phyloP scores from a whole-genome alignment of 2,329 filamentous ascomycete species.

The Fusarium mexicanum region DNA sequence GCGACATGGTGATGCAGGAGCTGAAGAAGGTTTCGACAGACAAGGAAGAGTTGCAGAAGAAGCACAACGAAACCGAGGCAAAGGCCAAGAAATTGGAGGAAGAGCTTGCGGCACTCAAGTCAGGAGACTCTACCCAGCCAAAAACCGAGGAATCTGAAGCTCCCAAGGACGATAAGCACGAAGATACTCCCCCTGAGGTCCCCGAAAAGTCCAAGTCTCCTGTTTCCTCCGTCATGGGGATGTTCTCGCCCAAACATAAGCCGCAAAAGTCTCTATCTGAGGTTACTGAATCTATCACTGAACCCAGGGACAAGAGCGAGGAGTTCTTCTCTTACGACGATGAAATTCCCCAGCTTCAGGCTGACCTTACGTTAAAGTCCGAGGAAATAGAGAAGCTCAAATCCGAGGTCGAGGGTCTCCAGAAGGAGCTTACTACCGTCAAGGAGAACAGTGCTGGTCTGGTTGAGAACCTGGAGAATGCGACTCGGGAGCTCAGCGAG shows the following conservation, averaged over 20 bases:
- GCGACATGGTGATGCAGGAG: constrained; percentile 94
- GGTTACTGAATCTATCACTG: constrained; percentile 38
- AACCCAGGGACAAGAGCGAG: constrained; percentile 57
- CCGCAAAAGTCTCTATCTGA: constrained; percentile 44
- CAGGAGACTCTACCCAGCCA: constrained; percentile 42
- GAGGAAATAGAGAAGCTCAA: constrained; percentile 77
- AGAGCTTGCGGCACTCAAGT: constrained; percentile 65
- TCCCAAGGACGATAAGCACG: constrained; percentile 42
- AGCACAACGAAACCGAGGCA: constrained; percentile 74
- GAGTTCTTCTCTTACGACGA: constrained; percentile 94
- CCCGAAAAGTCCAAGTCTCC: constrained; percentile 55
- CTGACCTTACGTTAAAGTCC: constrained; percentile 74
- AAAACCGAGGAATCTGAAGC: constrained; percentile 47
- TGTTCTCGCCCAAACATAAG: constrained; percentile 61
- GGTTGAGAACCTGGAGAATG: constrained; percentile 72
- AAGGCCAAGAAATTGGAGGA: constrained; percentile 69
- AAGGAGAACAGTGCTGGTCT: constrained; percentile 77
- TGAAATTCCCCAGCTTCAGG: constrained; percentile 83
- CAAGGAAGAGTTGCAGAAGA: constrained; percentile 81
- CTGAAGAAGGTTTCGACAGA: constrained; percentile 87
- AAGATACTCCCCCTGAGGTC: constrained; percentile 33
- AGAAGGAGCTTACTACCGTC: constrained; percentile 74
- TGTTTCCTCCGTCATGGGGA: constrained; percentile 57
- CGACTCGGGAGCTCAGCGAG: constrained; percentile 69
- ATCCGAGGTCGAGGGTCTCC: constrained; percentile 72